Conservation (phyloP, 768 basidiomycete genomes). For the Leccinum boreale region DNA sequence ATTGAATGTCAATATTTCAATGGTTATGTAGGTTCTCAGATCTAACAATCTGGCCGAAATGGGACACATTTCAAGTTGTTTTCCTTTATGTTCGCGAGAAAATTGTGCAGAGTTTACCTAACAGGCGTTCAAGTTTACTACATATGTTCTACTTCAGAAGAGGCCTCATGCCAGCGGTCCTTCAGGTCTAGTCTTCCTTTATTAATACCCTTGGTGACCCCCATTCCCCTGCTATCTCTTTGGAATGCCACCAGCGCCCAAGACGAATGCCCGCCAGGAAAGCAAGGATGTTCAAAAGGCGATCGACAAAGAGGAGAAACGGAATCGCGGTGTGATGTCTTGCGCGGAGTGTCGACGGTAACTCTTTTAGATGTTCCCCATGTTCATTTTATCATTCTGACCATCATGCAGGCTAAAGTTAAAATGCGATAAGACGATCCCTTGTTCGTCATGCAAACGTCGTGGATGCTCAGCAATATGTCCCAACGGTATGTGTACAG, state of each 20-base stretch:
- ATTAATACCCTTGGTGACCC: not conserved
- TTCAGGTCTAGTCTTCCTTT: not conserved
- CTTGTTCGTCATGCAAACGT: conserved; percentile 58
- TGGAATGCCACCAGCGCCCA: conserved; percentile 49
- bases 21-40: not conserved
- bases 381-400: not conserved
- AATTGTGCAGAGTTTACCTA: conserved; percentile 6
- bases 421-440: conserved; percentile 72
- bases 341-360: conserved; percentile 67
- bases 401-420: conserved; percentile 50
- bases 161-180: not conserved
- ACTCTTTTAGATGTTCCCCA: conserved; percentile 6
- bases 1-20: not conserved
- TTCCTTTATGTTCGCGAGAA: not conserved
- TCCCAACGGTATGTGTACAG: conserved; percentile 48
- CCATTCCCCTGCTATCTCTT: not conserved
- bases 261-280: conserved; percentile 40
- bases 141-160: conserved; percentile 2
- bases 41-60: not conserved
- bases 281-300: conserved; percentile 40
- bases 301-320: conserved; percentile 65
- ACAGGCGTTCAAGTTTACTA: conserved; percentile 2
- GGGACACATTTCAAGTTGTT: not conserved
- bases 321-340: conserved; percentile 50
- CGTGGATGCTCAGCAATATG: conserved; percentile 77